Percentiles rank a stretch among this genome's conserved stretches.
Conservation (phyloP, 768 basidiomycete genomes). For the Boletus speciosus region DNA sequence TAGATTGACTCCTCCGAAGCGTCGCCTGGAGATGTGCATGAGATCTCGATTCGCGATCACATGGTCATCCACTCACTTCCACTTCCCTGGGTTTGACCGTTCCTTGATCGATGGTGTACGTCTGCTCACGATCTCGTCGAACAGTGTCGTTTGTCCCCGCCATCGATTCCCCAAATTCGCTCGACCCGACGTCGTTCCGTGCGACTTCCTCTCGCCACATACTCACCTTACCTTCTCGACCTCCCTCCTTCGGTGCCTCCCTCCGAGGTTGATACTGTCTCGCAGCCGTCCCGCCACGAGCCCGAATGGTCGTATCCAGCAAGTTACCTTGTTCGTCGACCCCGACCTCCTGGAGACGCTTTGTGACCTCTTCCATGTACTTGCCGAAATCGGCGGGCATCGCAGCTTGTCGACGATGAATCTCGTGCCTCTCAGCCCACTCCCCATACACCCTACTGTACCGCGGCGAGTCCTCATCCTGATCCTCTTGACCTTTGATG, state of each 20-base stretch:
- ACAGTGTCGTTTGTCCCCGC: constrained; percentile 13
- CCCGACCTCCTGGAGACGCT: constrained; percentile 35
- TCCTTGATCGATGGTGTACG: constrained; percentile 9
- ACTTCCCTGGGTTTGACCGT: constrained; percentile 17
- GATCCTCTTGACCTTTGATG: constrained; percentile 6
- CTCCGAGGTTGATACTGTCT: constrained; percentile 8
- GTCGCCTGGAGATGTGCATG: constrained; percentile 9
- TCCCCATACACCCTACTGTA: constrained; percentile 32
- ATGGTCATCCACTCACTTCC: constrained; percentile 18
- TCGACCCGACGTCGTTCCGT: constrained; percentile 27
- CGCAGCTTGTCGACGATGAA: constrained; percentile 23
- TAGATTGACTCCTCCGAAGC: constrained; percentile 22
- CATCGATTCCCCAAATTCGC: constrained; percentile 22
- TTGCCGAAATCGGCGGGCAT: constrained; percentile 25
- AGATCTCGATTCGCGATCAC: not conserved
- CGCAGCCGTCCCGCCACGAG: constrained; percentile 1
- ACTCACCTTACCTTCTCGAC: constrained; percentile 38
- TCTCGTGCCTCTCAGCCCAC: constrained; percentile 29
- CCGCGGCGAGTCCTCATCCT: constrained; percentile 8
- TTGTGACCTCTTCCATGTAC: constrained; percentile 32
- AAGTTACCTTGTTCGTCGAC: constrained; percentile 29
- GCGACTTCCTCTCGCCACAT: constrained; percentile 57
- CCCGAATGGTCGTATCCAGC: constrained; percentile 15
- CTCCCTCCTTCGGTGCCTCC: constrained; percentile 18
- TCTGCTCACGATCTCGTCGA: constrained; percentile 11